These are phyloP conservation scores for Trypethelium eluteriae DNA, from an alignment of 495 filamentous ascomycete genomes.

Conservation along the genomic window DNA sequence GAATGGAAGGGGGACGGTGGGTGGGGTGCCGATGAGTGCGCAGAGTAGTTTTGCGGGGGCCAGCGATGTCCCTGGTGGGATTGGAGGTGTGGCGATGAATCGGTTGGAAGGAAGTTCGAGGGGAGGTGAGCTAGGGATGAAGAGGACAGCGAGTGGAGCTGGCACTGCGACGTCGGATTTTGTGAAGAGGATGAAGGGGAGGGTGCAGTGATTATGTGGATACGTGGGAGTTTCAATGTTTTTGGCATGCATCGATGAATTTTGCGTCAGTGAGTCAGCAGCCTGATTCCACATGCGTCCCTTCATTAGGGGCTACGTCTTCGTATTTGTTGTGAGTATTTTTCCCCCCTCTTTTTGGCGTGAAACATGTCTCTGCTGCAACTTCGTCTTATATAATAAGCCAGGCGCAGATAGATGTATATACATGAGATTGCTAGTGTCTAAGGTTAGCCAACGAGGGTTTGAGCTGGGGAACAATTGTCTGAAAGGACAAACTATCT, in stretches of 20 bases:
- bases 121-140: conserved; percentile 22
- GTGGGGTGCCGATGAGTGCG: conserved; percentile 28
- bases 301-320: too few species aligned
- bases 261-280: too few species aligned
- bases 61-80: conserved; percentile 17
- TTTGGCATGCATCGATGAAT: background rate
- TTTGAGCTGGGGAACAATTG: too few species aligned
- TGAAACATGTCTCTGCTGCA: too few species aligned
- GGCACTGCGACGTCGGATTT: conserved; percentile 13
- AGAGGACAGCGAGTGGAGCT: conserved; percentile 24
- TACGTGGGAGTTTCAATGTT: background rate
- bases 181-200: conserved; percentile 10
- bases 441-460: too few species aligned
- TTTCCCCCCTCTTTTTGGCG: too few species aligned
- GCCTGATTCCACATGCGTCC: too few species aligned
- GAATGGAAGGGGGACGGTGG: conserved; percentile 1
- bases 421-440: too few species aligned
- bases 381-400: too few species aligned
- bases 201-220: background rate
- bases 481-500: too few species aligned
- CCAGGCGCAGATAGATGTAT: too few species aligned
- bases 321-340: too few species aligned
- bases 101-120: conserved; percentile 16
- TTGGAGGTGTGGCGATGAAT: conserved; percentile 20
- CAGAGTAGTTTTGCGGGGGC: conserved; percentile 28